Conservation (phyloP, 805 yeast genomes). For the Candida silvatica region DNA sequence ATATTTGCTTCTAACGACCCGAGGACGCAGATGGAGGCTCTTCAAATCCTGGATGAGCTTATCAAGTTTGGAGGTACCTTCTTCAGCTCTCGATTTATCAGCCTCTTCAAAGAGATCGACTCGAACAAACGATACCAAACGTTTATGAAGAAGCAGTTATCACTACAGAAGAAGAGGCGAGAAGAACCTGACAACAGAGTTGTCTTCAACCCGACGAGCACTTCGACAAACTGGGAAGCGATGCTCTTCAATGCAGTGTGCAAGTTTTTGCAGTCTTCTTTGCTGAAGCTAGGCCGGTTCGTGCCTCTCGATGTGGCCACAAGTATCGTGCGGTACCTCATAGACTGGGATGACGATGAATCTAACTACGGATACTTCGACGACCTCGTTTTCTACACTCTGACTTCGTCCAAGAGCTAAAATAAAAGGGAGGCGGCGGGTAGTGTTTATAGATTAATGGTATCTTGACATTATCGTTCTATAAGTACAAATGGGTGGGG, state of each 20-base stretch:
- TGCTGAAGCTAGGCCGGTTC: constrained; percentile 30
- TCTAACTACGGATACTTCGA: constrained; percentile 22
- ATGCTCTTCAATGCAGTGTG: constrained; percentile 19
- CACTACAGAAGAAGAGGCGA: constrained; percentile 1
- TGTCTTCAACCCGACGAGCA: constrained; percentile 15
- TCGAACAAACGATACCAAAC: constrained; percentile 6
- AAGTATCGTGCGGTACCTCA: constrained; percentile 27
- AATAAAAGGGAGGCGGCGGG: background rate
- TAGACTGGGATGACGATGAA: constrained; percentile 12
- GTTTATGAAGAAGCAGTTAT: constrained; percentile 1
- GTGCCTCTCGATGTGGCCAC: constrained; percentile 31
- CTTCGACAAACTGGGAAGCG: constrained; percentile 20
- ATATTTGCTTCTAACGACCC: constrained; percentile 15
- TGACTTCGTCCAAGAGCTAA: too few species aligned
- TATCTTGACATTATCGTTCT: background rate
- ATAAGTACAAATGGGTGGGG: too few species aligned
- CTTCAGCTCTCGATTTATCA: constrained; percentile 35
- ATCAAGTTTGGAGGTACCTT: constrained; percentile 36
- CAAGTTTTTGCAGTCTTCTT: constrained; percentile 26
- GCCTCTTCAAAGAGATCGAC: constrained; percentile 23
- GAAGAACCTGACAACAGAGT: background rate
- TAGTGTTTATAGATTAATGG: background rate
- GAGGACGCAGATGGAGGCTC: constrained; percentile 22
- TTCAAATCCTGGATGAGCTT: constrained; percentile 19
- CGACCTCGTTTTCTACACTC: constrained; percentile 11